phyloP scores from a whole-genome alignment of 1,139 yeast species.

The Hyphopichia wangnamkhiaoensis region DNA sequence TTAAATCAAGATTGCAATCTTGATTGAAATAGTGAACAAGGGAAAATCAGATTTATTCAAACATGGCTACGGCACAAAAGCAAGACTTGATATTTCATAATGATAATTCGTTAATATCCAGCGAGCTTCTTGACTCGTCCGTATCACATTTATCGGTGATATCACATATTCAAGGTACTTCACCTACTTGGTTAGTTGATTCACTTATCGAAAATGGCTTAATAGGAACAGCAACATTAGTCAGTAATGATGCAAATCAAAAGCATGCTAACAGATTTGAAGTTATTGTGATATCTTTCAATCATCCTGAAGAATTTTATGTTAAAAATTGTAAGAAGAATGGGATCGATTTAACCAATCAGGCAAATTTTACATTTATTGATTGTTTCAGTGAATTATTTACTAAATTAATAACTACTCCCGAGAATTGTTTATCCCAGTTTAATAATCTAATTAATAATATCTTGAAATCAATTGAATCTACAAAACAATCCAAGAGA shows the following conservation, averaged over 20 bases:
- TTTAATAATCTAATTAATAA: conserved; percentile 24
- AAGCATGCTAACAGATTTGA: conserved; percentile 22
- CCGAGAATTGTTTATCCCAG: conserved; percentile 18
- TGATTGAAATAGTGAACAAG: neutral
- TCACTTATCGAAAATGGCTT: conserved; percentile 48
- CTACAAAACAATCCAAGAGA: conserved; percentile 15
- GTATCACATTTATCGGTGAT: conserved; percentile 41
- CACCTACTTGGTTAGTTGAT: conserved; percentile 66
- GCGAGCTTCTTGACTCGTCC: conserved; percentile 19
- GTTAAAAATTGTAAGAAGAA: conserved; percentile 42
- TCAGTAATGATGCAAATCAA: conserved; percentile 33
- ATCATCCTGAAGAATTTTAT: conserved; percentile 38
- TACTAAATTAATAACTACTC: conserved; percentile 25
- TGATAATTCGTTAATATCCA: conserved; percentile 51
- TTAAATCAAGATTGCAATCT: neutral
- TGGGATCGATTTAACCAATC: conserved; percentile 38
- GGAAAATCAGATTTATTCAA: neutral
- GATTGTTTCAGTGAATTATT: conserved; percentile 49
- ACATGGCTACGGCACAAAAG: conserved; percentile 33
- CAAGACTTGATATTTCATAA: conserved; percentile 62
- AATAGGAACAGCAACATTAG: conserved; percentile 39
- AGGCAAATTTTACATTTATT: conserved; percentile 37
- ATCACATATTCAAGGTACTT: conserved; percentile 61
- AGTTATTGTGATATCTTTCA: conserved; percentile 46
- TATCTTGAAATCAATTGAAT: conserved; percentile 13